A percentile compares a stretch with the other conserved stretches of the same genome.
Evolutionary conservation across 371 early-diverging fungal genomes (phyloP).

Genomic region (Parasitella parasitica): DNA sequence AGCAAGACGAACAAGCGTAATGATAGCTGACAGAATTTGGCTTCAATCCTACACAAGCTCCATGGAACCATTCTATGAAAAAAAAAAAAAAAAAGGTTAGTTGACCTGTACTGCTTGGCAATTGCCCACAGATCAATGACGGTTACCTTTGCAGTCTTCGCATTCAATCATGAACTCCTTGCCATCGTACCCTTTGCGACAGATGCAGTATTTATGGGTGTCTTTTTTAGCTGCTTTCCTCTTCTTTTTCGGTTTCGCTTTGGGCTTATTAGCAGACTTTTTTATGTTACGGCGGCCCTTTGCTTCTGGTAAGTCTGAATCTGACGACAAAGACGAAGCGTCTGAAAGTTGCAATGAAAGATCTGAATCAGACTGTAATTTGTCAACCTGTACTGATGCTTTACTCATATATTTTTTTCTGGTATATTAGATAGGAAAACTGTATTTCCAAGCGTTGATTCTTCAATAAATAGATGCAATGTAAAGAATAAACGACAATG

Average conservation of each 20-base stretch:
- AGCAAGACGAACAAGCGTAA: conserved; percentile 52
- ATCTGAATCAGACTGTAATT: conserved; percentile 23
- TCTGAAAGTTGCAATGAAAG: conserved; percentile 43
- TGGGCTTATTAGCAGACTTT: conserved; percentile 4
- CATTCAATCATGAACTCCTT: conserved; percentile 80
- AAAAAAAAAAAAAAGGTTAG: too few relatives aligned
- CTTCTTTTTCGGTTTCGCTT: conserved; percentile 18
- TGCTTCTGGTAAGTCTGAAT: conserved; percentile 17
- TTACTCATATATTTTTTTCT: neutral
- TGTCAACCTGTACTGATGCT: neutral
- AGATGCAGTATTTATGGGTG: conserved; percentile 47
- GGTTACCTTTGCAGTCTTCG: conserved; percentile 62
- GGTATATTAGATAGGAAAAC: neutral
- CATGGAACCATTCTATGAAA: conserved; percentile 76
- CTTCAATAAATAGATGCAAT: neutral
- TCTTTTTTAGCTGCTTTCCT: conserved; percentile 23
- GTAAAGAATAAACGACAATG: neutral
- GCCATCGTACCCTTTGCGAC: conserved; percentile 65
- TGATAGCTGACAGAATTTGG: conserved; percentile 52
- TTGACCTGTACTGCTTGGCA: too few relatives aligned
- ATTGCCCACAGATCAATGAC: too few relatives aligned
- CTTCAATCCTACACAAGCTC: conserved; percentile 63
- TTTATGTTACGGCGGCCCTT: neutral
- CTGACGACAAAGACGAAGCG: conserved; percentile 44
- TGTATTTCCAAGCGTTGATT: neutral